Percentiles rank a stretch among this genome's conserved stretches.
phyloP scores from a whole-genome alignment of 768 basidiomycete genomes.

The Lactifluus volemus region DNA sequence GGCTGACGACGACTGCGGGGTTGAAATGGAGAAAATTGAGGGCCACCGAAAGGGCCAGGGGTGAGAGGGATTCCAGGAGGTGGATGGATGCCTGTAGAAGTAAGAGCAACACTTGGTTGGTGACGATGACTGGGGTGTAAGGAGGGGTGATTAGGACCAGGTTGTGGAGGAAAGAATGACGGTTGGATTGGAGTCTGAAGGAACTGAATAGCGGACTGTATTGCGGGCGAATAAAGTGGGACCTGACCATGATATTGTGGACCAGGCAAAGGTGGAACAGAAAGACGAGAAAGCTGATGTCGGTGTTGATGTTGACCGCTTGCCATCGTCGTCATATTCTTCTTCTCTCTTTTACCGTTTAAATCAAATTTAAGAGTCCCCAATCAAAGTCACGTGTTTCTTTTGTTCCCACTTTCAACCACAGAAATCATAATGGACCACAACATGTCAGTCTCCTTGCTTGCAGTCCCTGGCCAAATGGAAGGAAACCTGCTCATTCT shows the following conservation, averaged over 20 bases:
- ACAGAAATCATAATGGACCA: too few relatives aligned
- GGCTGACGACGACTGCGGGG: constrained; percentile 54
- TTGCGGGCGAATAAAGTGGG: constrained; percentile 53
- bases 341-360: not conserved
- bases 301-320: constrained; percentile 30
- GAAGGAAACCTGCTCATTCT: not conserved
- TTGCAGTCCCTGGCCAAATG: too few relatives aligned
- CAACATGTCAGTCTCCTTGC: too few relatives aligned
- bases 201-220: constrained; percentile 50
- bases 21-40: constrained; percentile 32
- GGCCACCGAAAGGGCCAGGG: constrained; percentile 37
- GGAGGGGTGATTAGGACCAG: constrained; percentile 44
- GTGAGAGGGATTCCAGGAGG: constrained; percentile 49
- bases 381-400: too few relatives aligned
- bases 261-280: constrained; percentile 34
- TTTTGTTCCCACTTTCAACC: too few relatives aligned
- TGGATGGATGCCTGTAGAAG: constrained; percentile 50
- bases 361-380: too few relatives aligned
- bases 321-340: not conserved
- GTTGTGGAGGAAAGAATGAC: constrained; percentile 47
- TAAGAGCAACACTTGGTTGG: constrained; percentile 55
- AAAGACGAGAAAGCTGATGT: constrained; percentile 45
- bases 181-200: constrained; percentile 71
- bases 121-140: constrained; percentile 40
- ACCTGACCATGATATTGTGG: constrained; percentile 33